These are phyloP conservation scores for Penicillium ochrochloron DNA, from an alignment of 495 filamentous ascomycete species.

Conservation along the genomic window DNA sequence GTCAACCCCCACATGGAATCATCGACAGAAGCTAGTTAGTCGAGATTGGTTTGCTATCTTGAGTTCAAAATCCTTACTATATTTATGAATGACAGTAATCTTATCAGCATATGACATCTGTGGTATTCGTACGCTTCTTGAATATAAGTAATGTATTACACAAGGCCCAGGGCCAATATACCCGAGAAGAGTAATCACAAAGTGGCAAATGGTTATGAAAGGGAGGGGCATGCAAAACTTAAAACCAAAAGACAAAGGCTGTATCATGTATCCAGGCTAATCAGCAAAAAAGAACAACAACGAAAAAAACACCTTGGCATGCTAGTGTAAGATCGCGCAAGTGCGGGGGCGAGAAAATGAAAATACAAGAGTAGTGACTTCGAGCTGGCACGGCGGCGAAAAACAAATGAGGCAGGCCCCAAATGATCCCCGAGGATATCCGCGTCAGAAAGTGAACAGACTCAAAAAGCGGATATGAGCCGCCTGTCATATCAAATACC, in stretches of 20 bases:
- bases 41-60: background rate
- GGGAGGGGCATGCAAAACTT: constrained; percentile 3
- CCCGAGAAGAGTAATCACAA: background rate
- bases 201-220: constrained; percentile 7
- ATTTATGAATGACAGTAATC: background rate
- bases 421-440: constrained; percentile 11
- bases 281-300: background rate
- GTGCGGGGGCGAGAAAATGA: constrained; percentile 18
- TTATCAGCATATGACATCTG: background rate
- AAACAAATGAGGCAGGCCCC: background rate
- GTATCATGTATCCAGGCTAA: constrained; percentile 19
- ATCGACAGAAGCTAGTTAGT: background rate
- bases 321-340: constrained; percentile 14
- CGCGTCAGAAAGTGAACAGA: constrained; percentile 2
- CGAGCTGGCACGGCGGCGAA: background rate
- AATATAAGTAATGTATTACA: background rate
- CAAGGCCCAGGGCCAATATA: background rate
- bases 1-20: background rate
- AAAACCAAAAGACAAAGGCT: constrained; percentile 3
- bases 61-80: background rate
- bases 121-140: background rate
- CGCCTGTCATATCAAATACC: constrained; percentile 31
- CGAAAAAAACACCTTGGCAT: constrained; percentile 21
- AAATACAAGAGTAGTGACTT: background rate
- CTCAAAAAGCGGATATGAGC: constrained; percentile 23